A percentile compares a stretch with the other conserved stretches of the same genome.
Conservation (phyloP, 2,329 filamentous ascomycete species). For the Fusarium falciforme region DNA sequence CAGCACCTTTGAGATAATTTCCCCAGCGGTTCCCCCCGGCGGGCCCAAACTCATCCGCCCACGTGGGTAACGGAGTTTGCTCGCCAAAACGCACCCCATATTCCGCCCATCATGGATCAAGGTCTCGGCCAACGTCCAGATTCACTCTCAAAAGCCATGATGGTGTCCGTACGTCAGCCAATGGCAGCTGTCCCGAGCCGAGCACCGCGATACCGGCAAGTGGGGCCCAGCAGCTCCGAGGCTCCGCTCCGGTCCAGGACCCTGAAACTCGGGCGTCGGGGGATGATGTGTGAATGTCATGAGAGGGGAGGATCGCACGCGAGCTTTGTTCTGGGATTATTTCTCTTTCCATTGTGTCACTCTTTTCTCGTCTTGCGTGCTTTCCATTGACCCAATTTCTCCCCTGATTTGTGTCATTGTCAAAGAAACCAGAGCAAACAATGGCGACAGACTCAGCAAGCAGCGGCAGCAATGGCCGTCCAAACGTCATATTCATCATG, state of each 20-base stretch:
- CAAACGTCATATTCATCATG: constrained; percentile 61
- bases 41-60: background rate
- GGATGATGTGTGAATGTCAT: background rate
- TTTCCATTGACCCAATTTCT: background rate
- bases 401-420: background rate
- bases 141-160: background rate
- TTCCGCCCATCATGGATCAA: background rate
- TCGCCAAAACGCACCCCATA: background rate
- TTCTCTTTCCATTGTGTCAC: background rate
- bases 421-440: background rate
- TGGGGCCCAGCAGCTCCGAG: constrained; percentile 13
- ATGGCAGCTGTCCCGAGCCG: constrained; percentile 14
- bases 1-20: background rate
- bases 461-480: constrained; percentile 11
- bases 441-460: constrained; percentile 8
- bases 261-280: constrained; percentile 29
- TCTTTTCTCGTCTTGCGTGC: background rate
- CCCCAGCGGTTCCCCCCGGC: background rate
- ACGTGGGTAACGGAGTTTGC: background rate
- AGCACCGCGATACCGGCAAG: constrained; percentile 20
- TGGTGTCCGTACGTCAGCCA: constrained; percentile 1
- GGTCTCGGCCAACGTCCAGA: background rate
- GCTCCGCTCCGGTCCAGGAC: constrained; percentile 11
- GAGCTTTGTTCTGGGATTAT: background rate
- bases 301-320: background rate